Percentiles rank a stretch among this genome's conserved stretches.
These are phyloP conservation scores for Vinca major DNA, from an alignment of 305 asterid genomes.

Conservation along the genomic window DNA sequence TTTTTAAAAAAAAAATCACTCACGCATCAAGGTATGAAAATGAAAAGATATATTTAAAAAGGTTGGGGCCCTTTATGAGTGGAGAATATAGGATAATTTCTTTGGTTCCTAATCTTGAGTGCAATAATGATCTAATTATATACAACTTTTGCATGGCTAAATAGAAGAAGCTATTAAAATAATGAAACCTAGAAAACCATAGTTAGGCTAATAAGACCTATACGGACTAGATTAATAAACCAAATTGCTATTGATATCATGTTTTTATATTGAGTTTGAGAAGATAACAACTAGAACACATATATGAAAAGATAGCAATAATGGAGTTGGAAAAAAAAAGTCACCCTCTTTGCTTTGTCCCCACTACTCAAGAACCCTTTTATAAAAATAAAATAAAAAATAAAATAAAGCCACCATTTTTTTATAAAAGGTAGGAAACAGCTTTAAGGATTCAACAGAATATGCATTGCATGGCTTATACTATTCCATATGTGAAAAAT, in stretches of 20 bases:
- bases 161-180: not conserved
- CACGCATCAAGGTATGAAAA: not conserved
- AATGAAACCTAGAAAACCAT: not conserved
- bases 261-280: conserved; percentile 18
- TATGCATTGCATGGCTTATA: conserved; percentile 67
- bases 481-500: conserved; percentile 2
- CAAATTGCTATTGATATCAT: conserved; percentile 11
- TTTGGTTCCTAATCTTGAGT: conserved; percentile 8
- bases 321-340: conserved; percentile 47
- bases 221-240: conserved; percentile 10
- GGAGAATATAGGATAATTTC: conserved; percentile 9
- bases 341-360: conserved; percentile 31
- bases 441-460: conserved; percentile 41
- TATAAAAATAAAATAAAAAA: conserved; percentile 14
- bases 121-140: not conserved
- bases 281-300: conserved; percentile 40
- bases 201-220: not conserved
- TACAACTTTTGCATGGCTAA: conserved; percentile 20
- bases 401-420: conserved; percentile 28
- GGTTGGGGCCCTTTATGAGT: conserved; percentile 3
- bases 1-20: too few species aligned
- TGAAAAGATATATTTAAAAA: not conserved
- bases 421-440: conserved; percentile 24
- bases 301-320: conserved; percentile 31
- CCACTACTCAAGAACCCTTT: conserved; percentile 44